Base-by-base conservation (phyloP, 768 basidiomycete genomes). In the Kwoniella sp. region DNA sequence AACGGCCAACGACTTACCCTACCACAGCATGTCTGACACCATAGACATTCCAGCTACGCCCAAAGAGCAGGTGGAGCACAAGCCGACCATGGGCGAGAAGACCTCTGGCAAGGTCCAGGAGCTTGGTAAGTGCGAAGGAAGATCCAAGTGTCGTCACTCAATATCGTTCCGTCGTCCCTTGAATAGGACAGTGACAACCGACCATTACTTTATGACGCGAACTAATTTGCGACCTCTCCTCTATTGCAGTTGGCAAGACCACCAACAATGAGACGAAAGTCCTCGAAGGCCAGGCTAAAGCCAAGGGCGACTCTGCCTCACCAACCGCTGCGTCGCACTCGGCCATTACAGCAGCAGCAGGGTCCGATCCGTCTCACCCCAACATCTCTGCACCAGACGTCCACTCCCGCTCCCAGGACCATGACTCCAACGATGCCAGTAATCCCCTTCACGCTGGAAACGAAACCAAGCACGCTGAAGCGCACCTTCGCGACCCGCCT, bases 71-170 rank as follows among this genome's bases (percentile, higher is more conserved):
- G 37, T 37, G 8, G 55, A 34, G 31, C 48, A 50, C 37, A 57
- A 63, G 55, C 62, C 62, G 13, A 48, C 54, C 4, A 54, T 63
- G 2, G 55, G 62, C 17, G 62, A 63, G 55, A 63, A 63, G 29
- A 50, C 56, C 20, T 17, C 62, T 29, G 62, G 62, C n/a, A 56
- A 31, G 23, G 23, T 63, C 37, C 37, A 63, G 25, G n/a, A 47
- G 30, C 20, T 57, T 9, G 41, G 62, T 63, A 26, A 52, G 61
- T 62, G 34, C 7, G 34, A 13, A n/a, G n/a, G n/a, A n/a, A n/a
- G n/a, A n/a, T n/a, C n/a, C n/a, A n/a, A n/a, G n/a, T n/a, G n/a
- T n/a, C n/a, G n/a, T n/a, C n/a, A n/a, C n/a, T n/a, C n/a, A n/a
- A n/a, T n/a, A n/a, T n/a, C n/a, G n/a, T n/a, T n/a, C n/a, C n/a